Evolutionary conservation across 768 basidiomycete genomes (phyloP), one percentile per base, ranked within the genome.

Genomic region (Lentinula edodes): DNA sequence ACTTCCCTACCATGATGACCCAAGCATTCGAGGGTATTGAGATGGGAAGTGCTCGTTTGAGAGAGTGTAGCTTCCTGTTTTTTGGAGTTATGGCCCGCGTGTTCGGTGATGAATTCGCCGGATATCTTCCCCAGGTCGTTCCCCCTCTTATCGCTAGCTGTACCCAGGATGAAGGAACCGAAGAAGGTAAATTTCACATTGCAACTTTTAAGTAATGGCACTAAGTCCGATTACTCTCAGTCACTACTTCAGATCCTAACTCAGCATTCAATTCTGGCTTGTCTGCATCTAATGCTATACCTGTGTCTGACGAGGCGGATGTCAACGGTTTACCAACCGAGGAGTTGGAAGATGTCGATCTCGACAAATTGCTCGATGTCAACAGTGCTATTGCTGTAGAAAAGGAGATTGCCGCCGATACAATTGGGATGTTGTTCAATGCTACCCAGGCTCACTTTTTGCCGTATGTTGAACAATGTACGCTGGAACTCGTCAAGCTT

Each of bases 61-160:
- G 91, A 68, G 97, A 99, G 73, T 97, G 95, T 75, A 91, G 89
- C 69, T 98, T 97, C 86, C 78, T 99, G 66, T 98, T 98, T 86
- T 98, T 98, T 68, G 93, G 95, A 60, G 94, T 96, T 64, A 95
- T 99, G 91, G 91, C 95, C n/a, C 84, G 90, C 52, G 94, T 99
- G 16, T 99, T 97, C 69, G 91, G 86, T 53, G 93, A 93, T 61
- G 95, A 98, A 68, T 98, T 98, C 67, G 88, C 93, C 1, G 81
- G 82, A 2, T 98, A 94, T 75, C 83, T 98, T 38, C 83, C 87
- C 7, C 85, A 82, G 63, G 93, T 98, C 63, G 85, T 99, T 35
- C 94, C 95, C 32, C 82, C 91, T 53, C 83, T 99, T 65, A 71
- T 98, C 66, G 77, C 78, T 34, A 95, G 91, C 70, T 89, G 91